Evolutionary conservation across 2,329 filamentous ascomycete species (phyloP).

Genomic region (Gnomoniopsis smithogilvyi): DNA sequence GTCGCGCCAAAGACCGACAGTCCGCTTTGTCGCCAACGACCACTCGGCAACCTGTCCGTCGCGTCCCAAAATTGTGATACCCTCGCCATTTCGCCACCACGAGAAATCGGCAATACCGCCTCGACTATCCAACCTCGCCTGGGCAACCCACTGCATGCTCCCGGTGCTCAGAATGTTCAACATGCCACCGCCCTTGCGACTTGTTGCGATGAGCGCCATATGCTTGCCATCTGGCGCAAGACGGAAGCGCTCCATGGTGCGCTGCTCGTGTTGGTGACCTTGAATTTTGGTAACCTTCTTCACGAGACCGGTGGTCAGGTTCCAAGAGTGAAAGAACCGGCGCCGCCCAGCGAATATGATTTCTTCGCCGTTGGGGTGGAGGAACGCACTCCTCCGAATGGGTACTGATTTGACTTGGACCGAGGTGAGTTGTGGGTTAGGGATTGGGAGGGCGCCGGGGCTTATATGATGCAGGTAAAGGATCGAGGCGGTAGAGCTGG

Average conservation of each 20-base stretch:
- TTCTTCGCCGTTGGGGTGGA: slow-evolving; percentile 67
- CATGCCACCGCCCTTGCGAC: slow-evolving; percentile 80
- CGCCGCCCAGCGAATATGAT: slow-evolving; percentile 88
- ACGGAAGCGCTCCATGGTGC: slow-evolving; percentile 86
- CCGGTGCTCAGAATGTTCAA: slow-evolving; percentile 79
- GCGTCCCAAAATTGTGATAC: slow-evolving; percentile 78
- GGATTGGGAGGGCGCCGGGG: slow-evolving; percentile 68
- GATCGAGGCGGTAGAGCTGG: slow-evolving; percentile 80
- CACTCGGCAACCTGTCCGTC: slow-evolving; percentile 92
- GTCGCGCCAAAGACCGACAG: slow-evolving; percentile 82
- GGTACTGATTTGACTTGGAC: slow-evolving; percentile 82
- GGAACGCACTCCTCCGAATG: slow-evolving; percentile 80
- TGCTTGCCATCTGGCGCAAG: slow-evolving; percentile 82
- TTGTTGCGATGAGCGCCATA: slow-evolving; percentile 77
- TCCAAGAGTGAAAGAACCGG: slow-evolving; percentile 92
- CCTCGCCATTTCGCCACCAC: slow-evolving; percentile 86
- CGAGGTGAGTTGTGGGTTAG: slow-evolving; percentile 87
- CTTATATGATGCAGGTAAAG: slow-evolving; percentile 88
- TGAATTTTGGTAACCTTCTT: slow-evolving; percentile 77
- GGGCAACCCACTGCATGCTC: slow-evolving; percentile 83
- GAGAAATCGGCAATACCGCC: slow-evolving; percentile 86
- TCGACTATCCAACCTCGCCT: slow-evolving; percentile 76
- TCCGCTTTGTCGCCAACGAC: slow-evolving; percentile 63
- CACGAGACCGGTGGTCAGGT: slow-evolving; percentile 75
- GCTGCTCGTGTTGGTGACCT: slow-evolving; percentile 77